phyloP scores from a whole-genome alignment of 2,329 filamentous ascomycete species.

The Tolypocladium amazonense region DNA sequence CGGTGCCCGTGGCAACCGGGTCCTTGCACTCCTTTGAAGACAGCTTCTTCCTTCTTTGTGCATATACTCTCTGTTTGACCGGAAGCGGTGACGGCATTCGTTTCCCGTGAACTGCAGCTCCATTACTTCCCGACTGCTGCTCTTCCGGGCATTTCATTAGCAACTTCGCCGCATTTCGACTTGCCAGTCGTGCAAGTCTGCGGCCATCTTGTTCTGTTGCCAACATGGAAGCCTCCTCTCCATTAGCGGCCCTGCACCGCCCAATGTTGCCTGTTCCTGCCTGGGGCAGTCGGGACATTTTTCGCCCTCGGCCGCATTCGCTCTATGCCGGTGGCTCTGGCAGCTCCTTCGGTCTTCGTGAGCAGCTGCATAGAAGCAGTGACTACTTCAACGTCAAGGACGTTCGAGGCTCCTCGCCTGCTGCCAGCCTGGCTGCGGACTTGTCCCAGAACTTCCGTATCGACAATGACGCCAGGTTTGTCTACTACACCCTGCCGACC shows the following conservation, averaged over 20 bases:
- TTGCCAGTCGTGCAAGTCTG: slow-evolving; percentile 1
- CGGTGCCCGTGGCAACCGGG: neutral
- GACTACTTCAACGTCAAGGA: slow-evolving; percentile 81
- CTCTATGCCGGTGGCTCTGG: slow-evolving; percentile 46
- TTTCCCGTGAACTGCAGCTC: neutral
- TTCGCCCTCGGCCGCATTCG: slow-evolving; percentile 36
- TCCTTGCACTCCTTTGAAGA: neutral
- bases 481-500: slow-evolving; percentile 6
- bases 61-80: neutral
- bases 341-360: slow-evolving; percentile 69
- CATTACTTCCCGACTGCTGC: slow-evolving; percentile 4
- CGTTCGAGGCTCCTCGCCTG: slow-evolving; percentile 77
- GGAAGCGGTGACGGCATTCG: neutral
- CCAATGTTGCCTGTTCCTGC: slow-evolving; percentile 45
- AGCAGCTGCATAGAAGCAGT: slow-evolving; percentile 49
- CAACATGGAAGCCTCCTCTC: slow-evolving; percentile 86
- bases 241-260: slow-evolving; percentile 85
- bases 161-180: slow-evolving; percentile 5
- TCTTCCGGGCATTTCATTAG: slow-evolving; percentile 13
- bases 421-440: slow-evolving; percentile 82
- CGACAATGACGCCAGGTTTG: slow-evolving; percentile 72
- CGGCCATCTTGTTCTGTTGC: slow-evolving; percentile 1
- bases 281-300: slow-evolving; percentile 49
- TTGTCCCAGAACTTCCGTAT: slow-evolving; percentile 95
- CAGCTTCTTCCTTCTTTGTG: slow-evolving; percentile 2